Percentiles rank a stretch among this genome's conserved stretches.
Evolutionary conservation across 1,284 basidiomycete genomes (phyloP).

Genomic region (Apiotrichum porosum): DNA sequence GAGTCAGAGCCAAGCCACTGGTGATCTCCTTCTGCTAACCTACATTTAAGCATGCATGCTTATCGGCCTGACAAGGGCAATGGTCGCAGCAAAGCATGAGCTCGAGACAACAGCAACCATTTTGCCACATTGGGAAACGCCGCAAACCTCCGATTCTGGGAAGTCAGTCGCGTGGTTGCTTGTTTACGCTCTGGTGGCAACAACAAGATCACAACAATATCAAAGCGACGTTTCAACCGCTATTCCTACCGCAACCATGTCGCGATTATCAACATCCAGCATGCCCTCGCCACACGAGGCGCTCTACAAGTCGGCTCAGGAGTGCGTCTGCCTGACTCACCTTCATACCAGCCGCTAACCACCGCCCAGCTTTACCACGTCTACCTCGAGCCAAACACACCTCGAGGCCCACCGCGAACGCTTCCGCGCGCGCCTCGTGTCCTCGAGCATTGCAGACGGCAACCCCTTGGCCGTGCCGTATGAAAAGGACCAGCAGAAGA

Average conservation of each 20-base stretch:
- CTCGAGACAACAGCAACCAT: too few species aligned
- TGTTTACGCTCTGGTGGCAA: slow-evolving; percentile 1
- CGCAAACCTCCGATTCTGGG: background rate
- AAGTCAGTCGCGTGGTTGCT: slow-evolving; percentile 9
- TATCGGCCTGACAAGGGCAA: too few species aligned
- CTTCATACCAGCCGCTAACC: background rate
- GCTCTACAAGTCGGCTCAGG: slow-evolving; percentile 1
- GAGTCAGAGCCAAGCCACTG: too few species aligned
- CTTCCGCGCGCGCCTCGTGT: slow-evolving; percentile 34
- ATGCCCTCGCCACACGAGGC: slow-evolving; percentile 1
- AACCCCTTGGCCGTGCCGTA: slow-evolving; percentile 40
- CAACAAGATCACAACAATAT: slow-evolving; percentile 5
- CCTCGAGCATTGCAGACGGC: slow-evolving; percentile 20
- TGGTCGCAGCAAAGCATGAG: too few species aligned
- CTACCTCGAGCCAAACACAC: slow-evolving; percentile 16
- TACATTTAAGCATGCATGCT: too few species aligned
- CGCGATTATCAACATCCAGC: slow-evolving; percentile 4
- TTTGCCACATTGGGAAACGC: background rate
- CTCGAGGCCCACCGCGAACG: slow-evolving; percentile 27
- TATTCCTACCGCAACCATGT: background rate
- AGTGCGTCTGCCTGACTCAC: background rate
- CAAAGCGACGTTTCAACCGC: background rate
- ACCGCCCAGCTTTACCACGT: background rate
- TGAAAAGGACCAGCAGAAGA: slow-evolving; percentile 45
- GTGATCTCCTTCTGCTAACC: too few species aligned